Evolutionary conservation across 2,329 filamentous ascomycete species (phyloP), one percentile per base, ranked within the genome.

Genomic region (Ambrosiella cleistominuta): DNA sequence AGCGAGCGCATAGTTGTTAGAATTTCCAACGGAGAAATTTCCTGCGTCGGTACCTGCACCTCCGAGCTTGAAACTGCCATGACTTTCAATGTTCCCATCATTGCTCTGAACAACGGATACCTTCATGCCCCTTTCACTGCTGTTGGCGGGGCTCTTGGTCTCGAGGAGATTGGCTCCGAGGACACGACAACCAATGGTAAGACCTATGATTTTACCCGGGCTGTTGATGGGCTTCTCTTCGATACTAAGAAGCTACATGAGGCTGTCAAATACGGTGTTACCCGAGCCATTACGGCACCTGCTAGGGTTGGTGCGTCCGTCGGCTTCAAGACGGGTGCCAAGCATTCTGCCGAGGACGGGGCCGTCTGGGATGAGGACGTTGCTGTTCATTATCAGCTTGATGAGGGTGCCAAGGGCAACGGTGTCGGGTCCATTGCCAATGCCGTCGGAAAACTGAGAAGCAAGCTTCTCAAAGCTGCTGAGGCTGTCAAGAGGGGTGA

Each of bases 131-230:
- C 80, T 0, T 75, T 85, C 61, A 82, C 79, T 2, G 79, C 77
- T 1, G 78, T 84, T 37, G 81, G 77, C 1, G 77, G 79, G 3
- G 70, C 70, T 1, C 68, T 86, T 0, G 83, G 83, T 0, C 72
- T 86, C 6, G 77, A 77, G 61, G 81, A 79, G 57, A 85, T 86
- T 57, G 75, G 78, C 59, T 72, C 73, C 3, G 83, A 85, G 62
- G 65, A 69, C 7, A 69, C 70, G 51, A 78, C 75, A 0, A 76
- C 79, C 62, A 79, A 80, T 60, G 78, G 78, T 1, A 65, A 66
- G 1, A 72, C 69, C 59, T 66, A 71, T 0, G 65, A 70, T 5
- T 83, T 84, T 63, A 79, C 76, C 51, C 74, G 80, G 9, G 82
- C 76, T 7, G 68, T 79, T 3, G 78, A 82, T 62, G 79, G 78